phyloP scores from a whole-genome alignment of 495 filamentous ascomycete genomes.

The Xylaria grammica region DNA sequence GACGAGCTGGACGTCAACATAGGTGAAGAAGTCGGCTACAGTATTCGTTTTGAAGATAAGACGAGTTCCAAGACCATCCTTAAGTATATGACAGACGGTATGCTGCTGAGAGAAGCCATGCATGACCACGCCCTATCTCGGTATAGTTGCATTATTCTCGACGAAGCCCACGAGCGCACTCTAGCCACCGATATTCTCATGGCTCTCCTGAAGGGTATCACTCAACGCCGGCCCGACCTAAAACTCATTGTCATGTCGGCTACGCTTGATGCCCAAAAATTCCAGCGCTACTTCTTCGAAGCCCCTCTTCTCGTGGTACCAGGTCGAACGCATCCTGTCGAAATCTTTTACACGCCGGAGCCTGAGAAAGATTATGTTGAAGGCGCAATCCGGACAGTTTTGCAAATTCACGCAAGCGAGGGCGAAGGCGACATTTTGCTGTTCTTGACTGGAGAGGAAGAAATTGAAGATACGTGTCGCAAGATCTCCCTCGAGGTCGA shows the following conservation, averaged over 20 bases:
- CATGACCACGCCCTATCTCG: slow-evolving; percentile 87
- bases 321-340: slow-evolving; percentile 93
- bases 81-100: slow-evolving; percentile 99
- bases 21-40: slow-evolving; percentile 97
- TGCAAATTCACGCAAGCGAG: slow-evolving; percentile 95
- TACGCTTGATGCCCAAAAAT: slow-evolving; percentile 95
- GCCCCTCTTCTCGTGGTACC: slow-evolving; percentile 94
- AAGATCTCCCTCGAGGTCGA: slow-evolving; percentile 91
- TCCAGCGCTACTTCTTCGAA: slow-evolving; percentile 96
- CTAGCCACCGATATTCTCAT: slow-evolving; percentile 95
- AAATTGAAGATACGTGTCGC: slow-evolving; percentile 94
- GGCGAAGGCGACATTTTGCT: slow-evolving; percentile 92
- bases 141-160: slow-evolving; percentile 98
- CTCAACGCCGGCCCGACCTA: slow-evolving; percentile 76
- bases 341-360: slow-evolving; percentile 98
- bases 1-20: slow-evolving; percentile 93
- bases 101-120: slow-evolving; percentile 98
- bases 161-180: slow-evolving; percentile 96
- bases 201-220: slow-evolving; percentile 90
- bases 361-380: slow-evolving; percentile 97
- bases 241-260: slow-evolving; percentile 99
- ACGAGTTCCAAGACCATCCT: slow-evolving; percentile 88
- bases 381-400: slow-evolving; percentile 88
- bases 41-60: slow-evolving; percentile 97
- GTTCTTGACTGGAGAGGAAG: slow-evolving; percentile 97